Evolutionary conservation across 306 rosid genomes (phyloP).

Genomic region (Cucumis sativus): Cucumber_9930_V3 NC_026656.2:19999501-20000000

Average conservation of each 20-base stretch:
- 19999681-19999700: conserved; percentile 73
- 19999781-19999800: not conserved
- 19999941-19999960: not conserved
- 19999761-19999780: not conserved
- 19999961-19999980: not conserved
- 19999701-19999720: conserved; percentile 55
- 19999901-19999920: no score
- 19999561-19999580: not conserved
- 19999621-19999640: conserved; percentile 56
- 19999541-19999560: not conserved
- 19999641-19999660: conserved; percentile 80
- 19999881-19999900: not conserved
- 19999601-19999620: not conserved
- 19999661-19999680: conserved; percentile 96
- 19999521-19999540: not conserved
- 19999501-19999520: not conserved
- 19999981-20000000: not conserved
- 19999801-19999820: not conserved
- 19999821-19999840: not conserved
- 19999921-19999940: not conserved
- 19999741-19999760: not conserved
- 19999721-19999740: conserved; percentile 10
- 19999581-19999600: not conserved
- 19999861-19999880: not conserved
- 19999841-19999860: not conserved